Percentiles rank a stretch among this genome's conserved stretches.
These are phyloP conservation scores for Yamadazyma akitaensis DNA, from an alignment of 805 yeast genomes.

Conservation along the genomic window DNA sequence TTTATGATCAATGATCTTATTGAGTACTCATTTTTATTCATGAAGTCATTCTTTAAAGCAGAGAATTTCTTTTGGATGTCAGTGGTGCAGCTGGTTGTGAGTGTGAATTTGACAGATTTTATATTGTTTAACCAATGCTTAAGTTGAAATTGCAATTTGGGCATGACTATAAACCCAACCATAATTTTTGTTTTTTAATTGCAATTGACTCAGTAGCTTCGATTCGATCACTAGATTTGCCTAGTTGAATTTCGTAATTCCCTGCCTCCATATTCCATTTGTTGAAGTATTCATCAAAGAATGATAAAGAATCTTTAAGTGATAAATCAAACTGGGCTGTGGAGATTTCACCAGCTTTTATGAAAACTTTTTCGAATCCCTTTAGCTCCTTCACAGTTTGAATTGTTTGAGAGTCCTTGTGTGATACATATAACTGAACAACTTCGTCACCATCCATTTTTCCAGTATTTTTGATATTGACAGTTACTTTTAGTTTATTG, in stretches of 20 bases:
- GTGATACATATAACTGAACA: conserved; percentile 26
- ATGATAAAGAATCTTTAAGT: conserved; percentile 26
- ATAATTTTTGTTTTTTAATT: conserved; percentile 8
- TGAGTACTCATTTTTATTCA: too few species aligned
- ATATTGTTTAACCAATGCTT: too few species aligned
- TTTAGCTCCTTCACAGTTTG: conserved; percentile 29
- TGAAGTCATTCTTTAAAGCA: too few species aligned
- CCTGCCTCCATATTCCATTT: conserved; percentile 26
- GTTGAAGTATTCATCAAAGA: conserved; percentile 26
- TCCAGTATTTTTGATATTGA: conserved; percentile 23
- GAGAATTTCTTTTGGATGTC: too few species aligned
- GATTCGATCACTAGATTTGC: conserved; percentile 20
- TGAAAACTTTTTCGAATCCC: conserved; percentile 26
- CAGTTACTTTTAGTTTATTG: conserved; percentile 16
- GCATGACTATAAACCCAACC: conserved; percentile 9
- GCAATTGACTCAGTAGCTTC: conserved; percentile 6
- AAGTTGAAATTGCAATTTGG: neutral
- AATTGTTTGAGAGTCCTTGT: conserved; percentile 16
- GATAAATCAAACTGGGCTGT: conserved; percentile 17
- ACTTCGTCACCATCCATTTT: conserved; percentile 25
- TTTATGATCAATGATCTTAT: too few species aligned
- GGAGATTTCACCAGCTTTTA: conserved; percentile 17
- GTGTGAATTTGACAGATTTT: too few species aligned
- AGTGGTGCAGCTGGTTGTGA: too few species aligned
- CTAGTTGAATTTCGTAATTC: conserved; percentile 23